Percentiles rank a stretch among this genome's conserved stretches.
Conservation (phyloP, 208 protist genomes). For the Trypanosoma avium region DNA sequence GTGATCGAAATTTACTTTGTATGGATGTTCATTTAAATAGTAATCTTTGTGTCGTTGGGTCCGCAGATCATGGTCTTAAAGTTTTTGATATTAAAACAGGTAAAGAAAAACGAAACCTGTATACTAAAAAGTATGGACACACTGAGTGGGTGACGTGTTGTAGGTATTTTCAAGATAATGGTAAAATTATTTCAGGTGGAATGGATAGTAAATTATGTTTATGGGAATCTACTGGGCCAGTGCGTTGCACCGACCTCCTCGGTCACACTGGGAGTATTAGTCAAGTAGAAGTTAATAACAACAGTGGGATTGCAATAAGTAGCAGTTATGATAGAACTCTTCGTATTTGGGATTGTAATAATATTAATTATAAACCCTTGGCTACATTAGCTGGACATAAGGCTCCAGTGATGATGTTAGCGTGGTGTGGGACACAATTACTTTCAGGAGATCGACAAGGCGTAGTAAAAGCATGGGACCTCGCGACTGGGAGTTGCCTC, state of each 20-base stretch:
- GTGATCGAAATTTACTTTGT: conserved; percentile 83
- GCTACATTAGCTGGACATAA: conserved; percentile 74
- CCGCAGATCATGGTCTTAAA: conserved; percentile 83
- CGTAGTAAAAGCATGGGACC: conserved; percentile 75
- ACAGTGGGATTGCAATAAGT: conserved; percentile 40
- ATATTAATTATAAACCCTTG: conserved; percentile 28
- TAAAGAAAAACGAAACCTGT: conserved; percentile 63
- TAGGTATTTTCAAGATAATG: conserved; percentile 53
- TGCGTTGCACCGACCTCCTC: conserved; percentile 75
- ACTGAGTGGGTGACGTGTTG: conserved; percentile 90
- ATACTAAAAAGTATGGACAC: conserved; percentile 77
- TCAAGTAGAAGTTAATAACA: conserved; percentile 65
- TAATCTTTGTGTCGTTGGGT: conserved; percentile 68
- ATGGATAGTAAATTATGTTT: conserved; percentile 92
- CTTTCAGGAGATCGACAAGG: conserved; percentile 82
- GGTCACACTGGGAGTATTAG: conserved; percentile 83
- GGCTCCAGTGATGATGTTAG: conserved; percentile 75
- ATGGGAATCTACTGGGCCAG: conserved; percentile 52
- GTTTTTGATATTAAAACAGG: conserved; percentile 72
- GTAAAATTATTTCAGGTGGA: conserved; percentile 78
- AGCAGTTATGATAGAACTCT: conserved; percentile 86
- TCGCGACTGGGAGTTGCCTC: conserved; percentile 49
- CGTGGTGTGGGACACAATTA: conserved; percentile 56
- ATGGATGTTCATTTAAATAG: conserved; percentile 64
- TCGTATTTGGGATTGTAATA: conserved; percentile 68